Percentiles rank a stretch among this genome's conserved stretches.
These are phyloP conservation scores for Botryotinia convoluta DNA, from an alignment of 2,329 filamentous ascomycete species.

Conservation along the genomic window DNA sequence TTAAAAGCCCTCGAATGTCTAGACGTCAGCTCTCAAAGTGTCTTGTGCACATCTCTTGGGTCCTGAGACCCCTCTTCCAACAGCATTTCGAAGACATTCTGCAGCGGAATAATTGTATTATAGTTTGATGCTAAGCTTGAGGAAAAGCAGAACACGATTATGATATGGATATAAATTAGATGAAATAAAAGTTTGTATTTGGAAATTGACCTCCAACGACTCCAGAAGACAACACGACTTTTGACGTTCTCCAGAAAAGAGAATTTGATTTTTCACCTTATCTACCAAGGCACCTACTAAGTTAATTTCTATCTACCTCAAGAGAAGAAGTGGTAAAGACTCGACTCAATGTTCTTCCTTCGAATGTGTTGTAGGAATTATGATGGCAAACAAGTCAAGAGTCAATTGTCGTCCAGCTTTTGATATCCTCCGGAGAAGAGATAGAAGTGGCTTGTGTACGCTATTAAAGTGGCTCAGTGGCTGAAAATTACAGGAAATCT, in stretches of 20 bases:
- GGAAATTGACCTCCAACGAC: background rate
- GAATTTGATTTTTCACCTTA: background rate
- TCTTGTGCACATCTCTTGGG: background rate
- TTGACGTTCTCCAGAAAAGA: background rate
- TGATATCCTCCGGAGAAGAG: background rate
- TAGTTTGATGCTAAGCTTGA: no score
- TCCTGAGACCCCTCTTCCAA: background rate
- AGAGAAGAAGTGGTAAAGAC: background rate
- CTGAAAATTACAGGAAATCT: background rate
- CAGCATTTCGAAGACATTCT: background rate
- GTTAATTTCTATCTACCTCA: background rate
- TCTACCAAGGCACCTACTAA: background rate
- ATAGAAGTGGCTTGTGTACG: background rate
- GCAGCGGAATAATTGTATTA: background rate
- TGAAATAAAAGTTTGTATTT: background rate
- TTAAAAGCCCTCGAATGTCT: background rate
- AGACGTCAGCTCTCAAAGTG: background rate
- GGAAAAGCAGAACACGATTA: no score
- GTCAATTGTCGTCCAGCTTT: background rate
- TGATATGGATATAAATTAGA: background rate
- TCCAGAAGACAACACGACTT: background rate
- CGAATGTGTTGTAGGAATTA: background rate
- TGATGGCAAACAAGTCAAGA: background rate
- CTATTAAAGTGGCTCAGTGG: background rate
- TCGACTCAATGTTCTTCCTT: background rate